These are phyloP conservation scores for Ensete glaucum DNA, from an alignment of 176 grass and related monocot species.

Conservation along the genomic window DNA sequence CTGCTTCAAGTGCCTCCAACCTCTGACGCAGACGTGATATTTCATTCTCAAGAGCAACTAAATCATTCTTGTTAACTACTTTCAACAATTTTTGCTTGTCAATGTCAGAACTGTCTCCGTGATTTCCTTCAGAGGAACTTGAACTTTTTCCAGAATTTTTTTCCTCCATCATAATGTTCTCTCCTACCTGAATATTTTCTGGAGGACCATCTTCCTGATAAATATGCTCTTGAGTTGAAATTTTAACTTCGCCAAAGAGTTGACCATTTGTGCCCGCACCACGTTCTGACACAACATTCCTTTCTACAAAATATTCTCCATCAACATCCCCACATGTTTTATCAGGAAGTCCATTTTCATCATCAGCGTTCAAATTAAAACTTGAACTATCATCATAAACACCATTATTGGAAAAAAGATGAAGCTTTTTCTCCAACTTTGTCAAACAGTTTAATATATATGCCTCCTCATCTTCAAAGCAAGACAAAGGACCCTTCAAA, in stretches of 20 bases:
- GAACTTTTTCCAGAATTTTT: neutral
- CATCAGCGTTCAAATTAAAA: slow-evolving; percentile 23
- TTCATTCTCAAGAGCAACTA: slow-evolving; percentile 37
- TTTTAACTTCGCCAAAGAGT: neutral
- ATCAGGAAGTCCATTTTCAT: slow-evolving; percentile 3
- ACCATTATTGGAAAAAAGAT: slow-evolving; percentile 60
- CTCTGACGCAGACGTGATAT: slow-evolving; percentile 39
- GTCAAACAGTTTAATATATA: slow-evolving; percentile 44
- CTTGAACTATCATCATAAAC: slow-evolving; percentile 4
- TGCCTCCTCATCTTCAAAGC: slow-evolving; percentile 49
- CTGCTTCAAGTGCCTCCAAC: slow-evolving; percentile 56
- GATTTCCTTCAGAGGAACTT: neutral
- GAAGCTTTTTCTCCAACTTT: slow-evolving; percentile 42
- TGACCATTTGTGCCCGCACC: neutral
- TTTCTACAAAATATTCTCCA: neutral
- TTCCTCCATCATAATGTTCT: neutral
- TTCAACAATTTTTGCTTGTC: neutral
- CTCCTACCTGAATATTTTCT: neutral
- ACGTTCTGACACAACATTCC: neutral
- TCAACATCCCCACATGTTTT: neutral
- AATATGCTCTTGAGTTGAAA: too few species aligned
- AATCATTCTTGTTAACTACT: slow-evolving; percentile 13
- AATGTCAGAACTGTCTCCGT: neutral
- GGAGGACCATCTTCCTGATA: neutral
- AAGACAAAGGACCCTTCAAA: slow-evolving; percentile 25